Conservation (phyloP, 371 early-diverging fungal species). For the Mortierella polycephala region DNA sequence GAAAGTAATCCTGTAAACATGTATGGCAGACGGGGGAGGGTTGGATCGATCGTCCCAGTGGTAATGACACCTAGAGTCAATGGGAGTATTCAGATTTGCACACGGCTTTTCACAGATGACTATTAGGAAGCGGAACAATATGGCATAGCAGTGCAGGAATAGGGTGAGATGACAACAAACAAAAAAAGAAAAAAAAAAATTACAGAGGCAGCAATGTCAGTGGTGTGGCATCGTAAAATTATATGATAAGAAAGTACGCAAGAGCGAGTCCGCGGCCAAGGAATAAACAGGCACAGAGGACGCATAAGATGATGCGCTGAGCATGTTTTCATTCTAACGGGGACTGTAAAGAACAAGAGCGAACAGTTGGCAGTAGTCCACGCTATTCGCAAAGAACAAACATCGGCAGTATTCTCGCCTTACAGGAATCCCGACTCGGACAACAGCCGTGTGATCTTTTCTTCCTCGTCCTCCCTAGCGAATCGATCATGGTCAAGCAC, state of each 20-base stretch:
- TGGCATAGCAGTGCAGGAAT: not conserved
- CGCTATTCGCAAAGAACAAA: not conserved
- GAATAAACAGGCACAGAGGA: too few relatives aligned
- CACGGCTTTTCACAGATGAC: not conserved
- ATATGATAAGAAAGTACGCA: too few relatives aligned
- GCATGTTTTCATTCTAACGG: too few relatives aligned
- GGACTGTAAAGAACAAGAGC: not conserved
- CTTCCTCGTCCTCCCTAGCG: conserved; percentile 68
- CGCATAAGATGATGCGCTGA: too few relatives aligned
- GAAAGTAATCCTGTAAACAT: too few relatives aligned
- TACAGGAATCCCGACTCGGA: conserved; percentile 33
- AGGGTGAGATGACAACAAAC: not conserved
- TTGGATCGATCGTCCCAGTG: too few relatives aligned
- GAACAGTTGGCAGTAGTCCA: not conserved
- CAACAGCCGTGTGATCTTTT: conserved; percentile 32
- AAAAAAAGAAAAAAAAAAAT: not conserved
- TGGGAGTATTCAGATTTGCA: too few relatives aligned
- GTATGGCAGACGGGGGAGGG: too few relatives aligned
- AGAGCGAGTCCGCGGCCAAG: too few relatives aligned
- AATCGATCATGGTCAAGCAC: conserved; percentile 5
- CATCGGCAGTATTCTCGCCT: not conserved
- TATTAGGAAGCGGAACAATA: not conserved
- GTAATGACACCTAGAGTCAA: too few relatives aligned
- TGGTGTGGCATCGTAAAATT: too few relatives aligned
- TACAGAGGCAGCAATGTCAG: not conserved